These are phyloP conservation scores for Benincasa hispida DNA, from an alignment of 306 rosid species.

Conservation along the genomic window DNA sequence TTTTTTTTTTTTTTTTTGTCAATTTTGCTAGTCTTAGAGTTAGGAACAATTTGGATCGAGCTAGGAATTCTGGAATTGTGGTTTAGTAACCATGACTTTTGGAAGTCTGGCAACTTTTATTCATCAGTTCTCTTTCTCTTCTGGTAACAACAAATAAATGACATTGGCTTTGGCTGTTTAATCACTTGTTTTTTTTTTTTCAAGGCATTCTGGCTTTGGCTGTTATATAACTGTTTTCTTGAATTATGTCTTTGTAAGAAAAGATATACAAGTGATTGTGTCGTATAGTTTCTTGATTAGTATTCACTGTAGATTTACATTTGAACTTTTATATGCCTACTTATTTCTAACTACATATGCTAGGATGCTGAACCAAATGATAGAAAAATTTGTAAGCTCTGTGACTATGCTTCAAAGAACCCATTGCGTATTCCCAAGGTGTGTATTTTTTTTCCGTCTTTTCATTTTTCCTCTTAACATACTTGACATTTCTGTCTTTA, in stretches of 20 bases:
- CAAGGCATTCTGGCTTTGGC: not conserved
- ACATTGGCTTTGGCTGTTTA: not conserved
- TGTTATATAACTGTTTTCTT: not conserved
- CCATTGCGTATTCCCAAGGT: slow-evolving; percentile 52
- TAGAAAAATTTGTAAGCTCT: slow-evolving; percentile 38
- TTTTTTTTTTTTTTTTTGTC: not conserved
- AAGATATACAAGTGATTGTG: not conserved
- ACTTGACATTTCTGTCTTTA: not conserved
- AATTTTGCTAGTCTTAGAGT: not conserved
- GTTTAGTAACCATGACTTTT: not conserved
- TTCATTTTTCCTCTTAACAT: not conserved
- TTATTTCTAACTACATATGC: not conserved
- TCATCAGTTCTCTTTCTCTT: not conserved
- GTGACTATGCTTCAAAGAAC: slow-evolving; percentile 43
- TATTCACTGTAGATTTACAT: not conserved
- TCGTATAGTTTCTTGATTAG: not conserved
- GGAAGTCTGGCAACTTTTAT: not conserved
- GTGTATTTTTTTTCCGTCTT: not conserved
- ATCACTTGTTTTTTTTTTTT: no score
- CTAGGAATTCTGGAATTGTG: not conserved
- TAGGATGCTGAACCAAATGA: slow-evolving; percentile 48
- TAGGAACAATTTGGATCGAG: not conserved
- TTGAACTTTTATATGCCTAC: slow-evolving; percentile 3
- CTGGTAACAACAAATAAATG: not conserved
- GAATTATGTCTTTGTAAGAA: not conserved